phyloP scores from a whole-genome alignment of 2,329 filamentous ascomycete species.

The Hyphodiscus sp. region DNA sequence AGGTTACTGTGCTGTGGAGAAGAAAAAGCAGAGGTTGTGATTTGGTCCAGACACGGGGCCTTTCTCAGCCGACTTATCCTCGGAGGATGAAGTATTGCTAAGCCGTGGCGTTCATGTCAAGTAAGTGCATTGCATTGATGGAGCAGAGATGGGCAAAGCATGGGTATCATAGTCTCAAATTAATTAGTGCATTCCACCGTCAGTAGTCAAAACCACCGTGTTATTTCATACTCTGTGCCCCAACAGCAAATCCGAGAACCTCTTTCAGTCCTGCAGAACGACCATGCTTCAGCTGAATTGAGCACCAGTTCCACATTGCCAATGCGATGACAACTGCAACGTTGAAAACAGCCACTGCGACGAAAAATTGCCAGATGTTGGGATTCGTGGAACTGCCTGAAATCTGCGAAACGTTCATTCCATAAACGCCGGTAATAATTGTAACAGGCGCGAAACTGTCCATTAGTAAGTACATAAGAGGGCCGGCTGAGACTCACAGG shows the following conservation, averaged over 20 bases:
- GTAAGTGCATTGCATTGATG: too few species aligned
- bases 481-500: conserved; percentile 12
- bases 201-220: background rate
- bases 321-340: conserved; percentile 14
- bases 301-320: conserved; percentile 12
- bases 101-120: too few species aligned
- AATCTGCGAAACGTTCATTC: conserved; percentile 28
- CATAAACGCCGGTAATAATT: conserved; percentile 24
- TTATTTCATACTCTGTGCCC: conserved; percentile 2
- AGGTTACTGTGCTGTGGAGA: background rate
- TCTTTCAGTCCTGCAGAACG: conserved; percentile 14
- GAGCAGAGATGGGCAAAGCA: background rate
- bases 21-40: too few species aligned
- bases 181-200: background rate
- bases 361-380: conserved; percentile 28
- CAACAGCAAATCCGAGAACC: conserved; percentile 18
- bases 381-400: conserved; percentile 17
- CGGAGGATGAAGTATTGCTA: too few species aligned
- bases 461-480: background rate
- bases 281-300: conserved; percentile 11
- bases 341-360: conserved; percentile 17
- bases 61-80: too few species aligned
- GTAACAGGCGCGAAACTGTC: conserved; percentile 21
- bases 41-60: too few species aligned
- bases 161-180: background rate